Base-by-base conservation (phyloP, 2,329 filamentous ascomycete genomes). In the Colletotrichum lupini region DNA sequence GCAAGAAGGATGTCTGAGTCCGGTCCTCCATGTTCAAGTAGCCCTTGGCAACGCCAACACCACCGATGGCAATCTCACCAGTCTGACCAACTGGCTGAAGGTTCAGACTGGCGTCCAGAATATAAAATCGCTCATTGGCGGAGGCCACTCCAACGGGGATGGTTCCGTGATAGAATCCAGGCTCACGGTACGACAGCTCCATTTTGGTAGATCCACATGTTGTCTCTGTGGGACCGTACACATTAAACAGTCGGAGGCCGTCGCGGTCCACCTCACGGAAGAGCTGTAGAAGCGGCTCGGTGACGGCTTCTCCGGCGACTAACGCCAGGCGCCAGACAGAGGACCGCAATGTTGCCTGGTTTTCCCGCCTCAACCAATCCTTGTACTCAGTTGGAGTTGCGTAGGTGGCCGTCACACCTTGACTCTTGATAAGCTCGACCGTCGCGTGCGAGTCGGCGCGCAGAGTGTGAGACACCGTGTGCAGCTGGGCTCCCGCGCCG, bases 81-180 rank as follows among this genome's bases (percentile, higher is more conserved):
- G 73, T 35, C 35, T 81, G 72, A 0, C 86, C 86, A 5, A 79
- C 62, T 0, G 86, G 83, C 7, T 85, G 79, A 1, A 82, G 79
- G 22, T 81, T 71, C 49, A 77, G 71, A 2, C 79, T 68, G 11
- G 76, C 68, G 73, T 86, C 82, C 1, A 87, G 77, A 19, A 88
- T 82, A 71, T 85, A 87, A 2, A 84, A 75, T 1, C 82, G 78
- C 4, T 81, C 79, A 74, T 83, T 82, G 1, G 79, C 76, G 2
- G 79, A 65, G 3, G 77, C 69, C 52, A 61, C 64, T 11, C 78
- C 78, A 37, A 76, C 71, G 59, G 35, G 37, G 3, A 46, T 49
- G 2, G 37, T 49, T 3, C n/a, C 57, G 37, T 5, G 69, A 32
- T 14, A 81, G 1, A 11, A 24, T 2, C 12, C 57, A 26, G 32